Base-by-base conservation (phyloP, 305 asterid species). In the Ilex paraguariensis region DNA sequence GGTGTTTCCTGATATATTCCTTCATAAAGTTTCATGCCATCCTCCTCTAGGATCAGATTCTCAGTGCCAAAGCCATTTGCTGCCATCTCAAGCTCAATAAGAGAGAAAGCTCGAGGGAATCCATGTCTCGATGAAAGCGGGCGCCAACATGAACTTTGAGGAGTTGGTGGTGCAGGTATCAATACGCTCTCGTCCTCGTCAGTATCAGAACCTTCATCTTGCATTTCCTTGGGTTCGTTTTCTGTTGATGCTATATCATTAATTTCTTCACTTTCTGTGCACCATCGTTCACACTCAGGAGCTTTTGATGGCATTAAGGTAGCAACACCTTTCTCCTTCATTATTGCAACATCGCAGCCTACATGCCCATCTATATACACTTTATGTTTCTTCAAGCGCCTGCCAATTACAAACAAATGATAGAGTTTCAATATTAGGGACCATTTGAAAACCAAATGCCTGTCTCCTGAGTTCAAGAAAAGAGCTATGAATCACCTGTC, bases 311-410 rank as follows among this genome's bases (percentile, higher is more conserved):
- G 66, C 66, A 62, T 62, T 14, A 62, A 62, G 32, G 66, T 62
- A 6, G 66, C 66, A 50, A 62, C 13, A 21, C 66, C 59, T 39
- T 51, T 62, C 16, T 42, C 31, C 50, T 51, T 62, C 66, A 62
- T 51, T 11, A 62, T 48, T 52, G 66, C 66, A 31, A 62, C 57
- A 53, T 62, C 49, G 46, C 66, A 50, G 50, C 59, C 50, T 42
- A 62, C 66, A 40, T 62, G 66, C 14, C 59, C 59, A 33, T 62
- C 31, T 62, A 62, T 62, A 40, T 62, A 62, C 39, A 51, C 59
- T 28, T 51, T 62, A 31, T 62, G 56, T 51, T 62, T 62, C 59
- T 31, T 62, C 59, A 62, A 36, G 32, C 31, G 31, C 50, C 66
- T 62, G 57, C 45, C n/a, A 14, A 21, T 46, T 14, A 3, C 31